These are phyloP conservation scores for Anthoceros angustus DNA, from an alignment of 225 moss, liverwort and hornwort genomes.

Conservation along the genomic window DNA sequence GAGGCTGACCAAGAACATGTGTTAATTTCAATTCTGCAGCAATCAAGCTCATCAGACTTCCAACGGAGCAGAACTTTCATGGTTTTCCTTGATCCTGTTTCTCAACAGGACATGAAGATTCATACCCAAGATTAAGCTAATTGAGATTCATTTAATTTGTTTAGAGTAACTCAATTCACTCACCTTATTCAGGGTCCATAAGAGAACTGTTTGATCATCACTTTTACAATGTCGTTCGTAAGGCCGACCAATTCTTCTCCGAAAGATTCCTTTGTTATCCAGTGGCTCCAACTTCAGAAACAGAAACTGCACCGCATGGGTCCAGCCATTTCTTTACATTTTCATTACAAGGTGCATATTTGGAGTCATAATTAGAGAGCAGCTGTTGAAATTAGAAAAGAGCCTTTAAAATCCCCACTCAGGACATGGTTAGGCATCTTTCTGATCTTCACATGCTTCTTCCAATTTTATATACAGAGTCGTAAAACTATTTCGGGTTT, in stretches of 20 bases:
- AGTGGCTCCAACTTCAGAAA: slow-evolving; percentile 84
- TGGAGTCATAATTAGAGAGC: no score
- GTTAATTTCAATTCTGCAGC: background rate
- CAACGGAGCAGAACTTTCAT: no score
- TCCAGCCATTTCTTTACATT: background rate
- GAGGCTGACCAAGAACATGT: background rate
- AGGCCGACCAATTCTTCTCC: slow-evolving; percentile 83
- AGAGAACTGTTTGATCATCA: slow-evolving; percentile 92
- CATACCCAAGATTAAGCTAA: no score
- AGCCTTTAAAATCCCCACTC: no score
- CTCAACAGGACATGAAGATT: no score
- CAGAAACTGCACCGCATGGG: slow-evolving; percentile 50
- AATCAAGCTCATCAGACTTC: background rate
- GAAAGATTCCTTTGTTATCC: slow-evolving; percentile 75
- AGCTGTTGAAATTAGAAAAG: no score
- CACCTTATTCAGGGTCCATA: slow-evolving; percentile 98
- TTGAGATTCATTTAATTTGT: no score
- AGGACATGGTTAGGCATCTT: no score
- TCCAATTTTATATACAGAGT: no score
- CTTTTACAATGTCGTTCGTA: slow-evolving; percentile 96
- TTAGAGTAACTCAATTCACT: background rate
- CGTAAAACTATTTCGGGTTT: no score
- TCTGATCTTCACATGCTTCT: no score
- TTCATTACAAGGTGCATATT: background rate
- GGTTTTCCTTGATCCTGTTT: no score